A percentile compares a stretch with the other conserved stretches of the same genome.
Evolutionary conservation across 805 yeast species (phyloP).

Genomic region (Kregervanrija fluxuum): DNA sequence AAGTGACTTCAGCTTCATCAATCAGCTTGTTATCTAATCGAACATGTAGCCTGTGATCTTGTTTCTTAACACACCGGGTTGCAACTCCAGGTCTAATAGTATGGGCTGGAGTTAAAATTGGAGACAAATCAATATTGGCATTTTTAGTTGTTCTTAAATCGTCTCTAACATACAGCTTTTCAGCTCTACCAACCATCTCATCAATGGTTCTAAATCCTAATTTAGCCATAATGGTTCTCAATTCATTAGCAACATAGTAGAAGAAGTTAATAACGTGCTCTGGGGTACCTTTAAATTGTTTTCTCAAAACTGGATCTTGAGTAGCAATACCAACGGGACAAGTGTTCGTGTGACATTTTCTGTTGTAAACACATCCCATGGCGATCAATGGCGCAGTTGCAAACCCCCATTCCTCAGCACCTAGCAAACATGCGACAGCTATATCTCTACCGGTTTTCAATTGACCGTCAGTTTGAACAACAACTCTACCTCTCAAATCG

Average conservation of each 20-base stretch:
- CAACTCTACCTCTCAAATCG: conserved; percentile 91
- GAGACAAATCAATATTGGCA: conserved; percentile 83
- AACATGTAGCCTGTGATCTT: conserved; percentile 88
- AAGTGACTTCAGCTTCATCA: conserved; percentile 92
- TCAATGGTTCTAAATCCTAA: conserved; percentile 92
- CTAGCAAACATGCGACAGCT: conserved; percentile 90
- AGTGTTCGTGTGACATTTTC: conserved; percentile 87
- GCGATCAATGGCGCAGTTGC: conserved; percentile 97
- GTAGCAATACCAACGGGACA: conserved; percentile 99
- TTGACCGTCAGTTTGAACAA: conserved; percentile 98
- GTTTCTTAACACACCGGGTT: conserved; percentile 84
- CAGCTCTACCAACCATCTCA: conserved; percentile 98
- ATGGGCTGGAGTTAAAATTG: conserved; percentile 95
- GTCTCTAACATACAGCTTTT: conserved; percentile 77
- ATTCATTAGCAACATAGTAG: conserved; percentile 88
- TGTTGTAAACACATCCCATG: conserved; percentile 95
- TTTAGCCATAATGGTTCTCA: conserved; percentile 87
- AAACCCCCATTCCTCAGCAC: conserved; percentile 98
- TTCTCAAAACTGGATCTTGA: conserved; percentile 90
- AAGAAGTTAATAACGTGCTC: conserved; percentile 98
- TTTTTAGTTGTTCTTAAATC: conserved; percentile 84
- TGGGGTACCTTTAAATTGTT: conserved; percentile 92
- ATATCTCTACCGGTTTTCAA: conserved; percentile 94
- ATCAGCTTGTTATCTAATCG: conserved; percentile 93
- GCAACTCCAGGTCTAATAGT: conserved; percentile 95